Evolutionary conservation across 768 basidiomycete species (phyloP), one percentile per base, ranked within the genome.

Genomic region (Trametes cubensis): DNA sequence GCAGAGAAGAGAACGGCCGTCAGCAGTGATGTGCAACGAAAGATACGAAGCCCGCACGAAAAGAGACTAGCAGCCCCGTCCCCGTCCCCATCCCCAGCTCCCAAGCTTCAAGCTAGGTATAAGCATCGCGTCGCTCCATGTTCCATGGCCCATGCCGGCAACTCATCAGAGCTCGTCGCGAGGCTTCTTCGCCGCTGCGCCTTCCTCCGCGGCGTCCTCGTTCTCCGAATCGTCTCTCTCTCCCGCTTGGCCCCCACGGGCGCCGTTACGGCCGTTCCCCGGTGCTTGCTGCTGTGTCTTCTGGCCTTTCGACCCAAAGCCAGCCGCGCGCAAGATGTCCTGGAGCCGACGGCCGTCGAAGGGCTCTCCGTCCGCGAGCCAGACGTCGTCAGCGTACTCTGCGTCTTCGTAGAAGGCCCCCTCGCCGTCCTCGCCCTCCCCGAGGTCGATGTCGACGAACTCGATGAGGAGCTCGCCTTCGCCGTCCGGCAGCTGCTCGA

Each of bases 291-390:
- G 18, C 34, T 40, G 49, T 20, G 23, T 57, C 64, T 52, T 70
- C 67, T 48, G n/a, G 40, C 28, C 49, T n/a, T 52, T 50, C 34
- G 68, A 26, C n/a, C 63, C 57, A 40, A 62, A 61, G 0, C 70
- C 68, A 2, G 66, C 68, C 20, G 67, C 59, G 18, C 67, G 67
- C 38, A 71, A 62, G 13, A 68, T 48, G 17, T 68, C 69, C 26
- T 64, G 53, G 44, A 70, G 45, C n/a, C 58, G 54, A 41, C 69
- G 34, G 38, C 49, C 15, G 61, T 63, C 70, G 4, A 65, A 75
- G 47, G 58, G 56, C 6, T 55, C 69, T 49, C 78, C 78, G 58
- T 76, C 82, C 54, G 83, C 84, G 41, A 79, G 65, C 58, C 83
- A 73, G 67, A 80, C 75, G 56, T 47, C 64, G 45, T 67, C 44